Evolutionary conservation across 2,329 filamentous ascomycete species (phyloP).

Genomic region (Venturia effusa): DNA sequence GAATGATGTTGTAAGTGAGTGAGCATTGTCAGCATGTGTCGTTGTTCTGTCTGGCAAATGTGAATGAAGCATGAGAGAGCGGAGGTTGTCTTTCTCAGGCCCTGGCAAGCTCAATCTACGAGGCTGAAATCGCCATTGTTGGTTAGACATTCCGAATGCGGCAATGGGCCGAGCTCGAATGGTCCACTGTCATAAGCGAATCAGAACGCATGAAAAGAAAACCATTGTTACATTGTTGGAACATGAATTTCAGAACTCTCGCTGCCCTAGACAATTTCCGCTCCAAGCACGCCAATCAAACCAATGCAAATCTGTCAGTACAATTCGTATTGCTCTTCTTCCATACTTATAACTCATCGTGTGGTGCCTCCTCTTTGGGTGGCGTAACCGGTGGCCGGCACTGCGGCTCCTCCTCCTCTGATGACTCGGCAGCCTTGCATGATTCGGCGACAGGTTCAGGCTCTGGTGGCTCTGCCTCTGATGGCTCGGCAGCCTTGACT

Average conservation of each 20-base stretch:
- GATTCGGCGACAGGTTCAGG: neutral
- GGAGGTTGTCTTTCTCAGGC: neutral
- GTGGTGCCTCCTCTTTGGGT: constrained; percentile 3
- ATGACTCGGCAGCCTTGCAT: neutral
- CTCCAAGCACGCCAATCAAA: neutral
- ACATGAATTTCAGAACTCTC: neutral
- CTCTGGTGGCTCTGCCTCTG: neutral
- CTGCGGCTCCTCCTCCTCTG: constrained; percentile 1
- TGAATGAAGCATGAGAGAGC: neutral
- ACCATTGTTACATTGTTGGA: neutral
- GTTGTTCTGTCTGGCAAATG: neutral
- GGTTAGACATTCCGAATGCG: neutral
- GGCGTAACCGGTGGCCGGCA: no score
- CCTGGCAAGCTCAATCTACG: neutral
- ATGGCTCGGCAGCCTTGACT: neutral
- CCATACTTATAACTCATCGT: neutral
- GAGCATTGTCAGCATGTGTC: neutral
- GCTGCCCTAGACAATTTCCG: neutral
- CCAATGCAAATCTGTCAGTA: neutral
- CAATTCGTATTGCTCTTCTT: neutral
- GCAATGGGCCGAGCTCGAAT: neutral
- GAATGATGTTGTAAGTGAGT: neutral
- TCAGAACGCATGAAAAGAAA: neutral
- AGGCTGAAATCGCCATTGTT: neutral
- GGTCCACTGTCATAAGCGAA: neutral